Conservation (phyloP, 257 asterid species). For the Nicotiana sylvestris region DNA sequence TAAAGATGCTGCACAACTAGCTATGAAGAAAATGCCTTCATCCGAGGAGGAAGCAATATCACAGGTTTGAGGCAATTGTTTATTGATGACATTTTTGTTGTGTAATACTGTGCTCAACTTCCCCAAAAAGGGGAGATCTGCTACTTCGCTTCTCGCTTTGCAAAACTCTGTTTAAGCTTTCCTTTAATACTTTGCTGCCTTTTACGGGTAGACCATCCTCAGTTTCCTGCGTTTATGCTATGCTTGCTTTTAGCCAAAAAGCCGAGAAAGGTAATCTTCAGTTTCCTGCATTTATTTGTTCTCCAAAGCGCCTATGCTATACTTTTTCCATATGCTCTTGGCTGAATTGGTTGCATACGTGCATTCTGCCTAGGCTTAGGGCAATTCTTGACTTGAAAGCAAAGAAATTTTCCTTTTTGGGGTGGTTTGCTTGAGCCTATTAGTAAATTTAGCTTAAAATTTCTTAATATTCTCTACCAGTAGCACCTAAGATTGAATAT, state of each 20-base stretch:
- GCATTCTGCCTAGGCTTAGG: background rate
- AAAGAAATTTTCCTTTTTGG: background rate
- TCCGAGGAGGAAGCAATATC: slow-evolving; percentile 95
- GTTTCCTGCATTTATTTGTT: background rate
- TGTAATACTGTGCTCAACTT: background rate
- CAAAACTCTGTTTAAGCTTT: background rate
- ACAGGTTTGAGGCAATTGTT: slow-evolving; percentile 49
- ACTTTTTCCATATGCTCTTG: background rate
- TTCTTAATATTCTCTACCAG: background rate
- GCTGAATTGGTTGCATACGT: background rate
- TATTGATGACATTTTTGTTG: background rate
- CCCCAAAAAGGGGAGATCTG: background rate
- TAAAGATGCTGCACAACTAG: slow-evolving; percentile 97
- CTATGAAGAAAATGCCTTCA: slow-evolving; percentile 82
- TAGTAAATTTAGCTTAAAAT: background rate
- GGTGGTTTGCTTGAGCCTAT: background rate
- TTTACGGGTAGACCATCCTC: background rate
- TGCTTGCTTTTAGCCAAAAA: slow-evolving; percentile 22
- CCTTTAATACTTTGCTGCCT: background rate
- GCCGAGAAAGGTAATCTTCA: slow-evolving; percentile 18
- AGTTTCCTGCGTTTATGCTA: slow-evolving; percentile 2
- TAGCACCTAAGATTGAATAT: background rate
- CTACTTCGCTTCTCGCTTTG: background rate
- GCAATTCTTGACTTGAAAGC: background rate
- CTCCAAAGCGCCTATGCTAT: background rate